Conservation (phyloP, 176 grass and related monocot species). For the Eragrostis nindensis region DNA sequence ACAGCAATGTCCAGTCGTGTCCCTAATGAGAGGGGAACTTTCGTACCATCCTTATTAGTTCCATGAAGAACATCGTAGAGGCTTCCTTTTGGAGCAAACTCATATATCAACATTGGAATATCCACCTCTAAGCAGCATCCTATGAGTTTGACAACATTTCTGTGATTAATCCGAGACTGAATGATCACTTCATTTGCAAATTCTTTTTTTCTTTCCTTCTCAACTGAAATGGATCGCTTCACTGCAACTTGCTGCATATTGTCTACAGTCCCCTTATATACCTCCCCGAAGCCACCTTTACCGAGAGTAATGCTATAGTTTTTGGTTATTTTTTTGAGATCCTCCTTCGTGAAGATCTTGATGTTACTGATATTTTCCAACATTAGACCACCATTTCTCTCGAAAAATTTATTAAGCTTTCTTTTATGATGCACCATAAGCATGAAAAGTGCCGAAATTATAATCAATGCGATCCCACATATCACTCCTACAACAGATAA, state of each 20-base stretch:
- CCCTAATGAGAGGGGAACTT: neutral
- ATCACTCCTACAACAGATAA: neutral
- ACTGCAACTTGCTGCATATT: neutral
- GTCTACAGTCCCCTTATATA: neutral
- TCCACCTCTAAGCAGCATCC: slow-evolving; percentile 42
- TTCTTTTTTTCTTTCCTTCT: neutral
- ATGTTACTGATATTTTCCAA: slow-evolving; percentile 20
- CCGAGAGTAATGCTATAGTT: neutral
- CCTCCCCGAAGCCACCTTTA: slow-evolving; percentile 2
- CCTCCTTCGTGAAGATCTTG: neutral
- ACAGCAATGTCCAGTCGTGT: neutral
- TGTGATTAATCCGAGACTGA: slow-evolving; percentile 20
- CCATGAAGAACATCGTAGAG: slow-evolving; percentile 7
- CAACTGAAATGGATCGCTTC: slow-evolving; percentile 1
- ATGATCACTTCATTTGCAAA: slow-evolving; percentile 26
- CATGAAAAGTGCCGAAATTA: neutral
- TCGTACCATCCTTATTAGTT: neutral
- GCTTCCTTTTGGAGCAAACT: slow-evolving; percentile 16
- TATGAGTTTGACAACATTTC: slow-evolving; percentile 16
- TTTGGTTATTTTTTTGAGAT: neutral
- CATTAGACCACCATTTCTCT: neutral
- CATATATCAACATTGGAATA: slow-evolving; percentile 40
- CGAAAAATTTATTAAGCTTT: slow-evolving; percentile 1
- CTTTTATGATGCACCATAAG: neutral
- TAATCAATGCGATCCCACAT: slow-evolving; percentile 1